Conservation (phyloP, 345 rosid species). For the Moricandia arvensis region DNA sequence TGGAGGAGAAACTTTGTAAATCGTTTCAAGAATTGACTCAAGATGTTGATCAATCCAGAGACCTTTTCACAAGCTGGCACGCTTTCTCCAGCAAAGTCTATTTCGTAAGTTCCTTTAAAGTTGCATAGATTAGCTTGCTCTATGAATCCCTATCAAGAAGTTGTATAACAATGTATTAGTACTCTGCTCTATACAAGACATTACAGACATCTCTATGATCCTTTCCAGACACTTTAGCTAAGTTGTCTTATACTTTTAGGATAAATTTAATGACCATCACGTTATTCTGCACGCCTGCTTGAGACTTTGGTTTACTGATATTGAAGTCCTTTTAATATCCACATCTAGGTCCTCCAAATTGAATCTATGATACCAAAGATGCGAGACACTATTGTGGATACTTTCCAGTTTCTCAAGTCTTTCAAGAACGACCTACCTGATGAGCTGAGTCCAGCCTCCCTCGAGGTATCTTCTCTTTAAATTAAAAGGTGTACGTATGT, state of each 20-base stretch:
- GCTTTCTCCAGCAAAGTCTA: constrained; percentile 74
- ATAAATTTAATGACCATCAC: neutral
- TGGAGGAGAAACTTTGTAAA: constrained; percentile 55
- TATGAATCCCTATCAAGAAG: neutral
- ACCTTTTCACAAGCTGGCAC: constrained; percentile 70
- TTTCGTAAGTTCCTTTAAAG: constrained; percentile 55
- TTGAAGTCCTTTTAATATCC: constrained; percentile 14
- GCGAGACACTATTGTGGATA: constrained; percentile 51
- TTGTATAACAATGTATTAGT: neutral
- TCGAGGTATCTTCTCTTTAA: constrained; percentile 61
- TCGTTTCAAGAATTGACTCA: constrained; percentile 62
- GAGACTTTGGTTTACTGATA: neutral
- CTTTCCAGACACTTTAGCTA: neutral
- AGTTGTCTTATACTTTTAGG: neutral
- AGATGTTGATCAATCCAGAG: constrained; percentile 62
- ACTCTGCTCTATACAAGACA: neutral
- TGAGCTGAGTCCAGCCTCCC: constrained; percentile 63
- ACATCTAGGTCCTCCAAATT: constrained; percentile 65
- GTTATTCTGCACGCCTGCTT: no score
- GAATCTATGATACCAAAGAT: constrained; percentile 70
- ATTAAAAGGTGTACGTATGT: neutral
- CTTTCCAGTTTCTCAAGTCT: constrained; percentile 60
- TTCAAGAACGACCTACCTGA: constrained; percentile 50
- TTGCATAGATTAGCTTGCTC: neutral
- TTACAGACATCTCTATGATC: neutral